Percentiles rank a stretch among this genome's conserved stretches.
These are phyloP conservation scores for Solanum virginianum DNA, from an alignment of 257 asterid genomes.

Conservation along the genomic window DNA sequence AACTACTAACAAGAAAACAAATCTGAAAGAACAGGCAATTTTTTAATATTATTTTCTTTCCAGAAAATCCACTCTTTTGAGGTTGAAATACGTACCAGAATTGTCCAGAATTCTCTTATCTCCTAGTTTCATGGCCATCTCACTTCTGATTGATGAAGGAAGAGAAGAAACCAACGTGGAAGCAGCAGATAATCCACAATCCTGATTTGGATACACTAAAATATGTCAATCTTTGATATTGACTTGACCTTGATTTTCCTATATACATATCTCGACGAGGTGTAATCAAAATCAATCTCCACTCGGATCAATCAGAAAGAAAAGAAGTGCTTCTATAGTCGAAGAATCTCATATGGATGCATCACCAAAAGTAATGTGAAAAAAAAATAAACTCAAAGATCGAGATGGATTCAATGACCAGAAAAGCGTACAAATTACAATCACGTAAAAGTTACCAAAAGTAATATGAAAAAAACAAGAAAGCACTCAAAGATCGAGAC, in stretches of 20 bases:
- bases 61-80: background rate
- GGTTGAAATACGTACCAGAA: constrained; percentile 26
- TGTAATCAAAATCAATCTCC: background rate
- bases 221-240: constrained; percentile 3
- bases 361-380: background rate
- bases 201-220: constrained; percentile 37
- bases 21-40: background rate
- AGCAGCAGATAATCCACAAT: constrained; percentile 45
- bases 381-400: background rate
- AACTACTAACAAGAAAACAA: background rate
- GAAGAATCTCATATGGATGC: background rate
- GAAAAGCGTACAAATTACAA: background rate
- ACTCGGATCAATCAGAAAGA: background rate
- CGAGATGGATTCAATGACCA: background rate
- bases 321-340: background rate
- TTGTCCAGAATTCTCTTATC: constrained; percentile 22
- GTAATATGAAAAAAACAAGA: no score
- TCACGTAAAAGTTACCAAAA: background rate
- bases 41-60: background rate
- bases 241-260: background rate
- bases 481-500: background rate
- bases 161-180: constrained; percentile 49
- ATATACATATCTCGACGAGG: background rate
- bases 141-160: constrained; percentile 48
- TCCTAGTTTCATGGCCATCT: constrained; percentile 44